Base-by-base conservation (phyloP, 176 grass and related monocot genomes). In the Chrysopogon serrulatus region DNA sequence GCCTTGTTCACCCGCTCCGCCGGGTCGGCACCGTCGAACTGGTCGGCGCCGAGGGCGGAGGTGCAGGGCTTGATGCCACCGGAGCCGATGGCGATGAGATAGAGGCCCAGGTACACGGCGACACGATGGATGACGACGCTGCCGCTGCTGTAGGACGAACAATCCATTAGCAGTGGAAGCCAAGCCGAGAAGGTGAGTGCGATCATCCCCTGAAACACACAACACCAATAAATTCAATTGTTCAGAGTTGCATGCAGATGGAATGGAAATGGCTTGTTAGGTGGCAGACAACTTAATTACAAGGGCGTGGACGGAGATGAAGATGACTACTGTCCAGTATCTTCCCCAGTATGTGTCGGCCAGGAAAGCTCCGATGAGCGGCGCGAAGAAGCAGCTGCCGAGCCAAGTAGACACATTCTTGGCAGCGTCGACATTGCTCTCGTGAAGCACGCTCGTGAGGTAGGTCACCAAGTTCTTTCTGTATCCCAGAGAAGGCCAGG, bases 1-100 rank as follows among this genome's bases (percentile, higher is more conserved):
- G 9, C 28, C 49, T 57, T 76, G 31, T 10, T 36, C 1, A 26
- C 32, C 49, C 32, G 13, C 49, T 54, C 73, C 48, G 7, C 73
- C 7, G 82, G 69, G 54, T 85, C 82, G 53, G 68, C 56, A 21
- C 47, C 79, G 33, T 87, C 79, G 62, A 87, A 87, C n/a, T 83
- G 86, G 30, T 87, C 87, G 16, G 87, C 82, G 18, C 87, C 87
- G 24, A 89, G 74, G 14, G 82, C 63, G 17, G 87, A 84, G 27
- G 84, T 62, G 78, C 87, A 89, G 54, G 87, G 87, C 74, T 85
- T 89, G 48, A 89, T 85, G 37, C 87, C 87, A 47, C 87, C 87
- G 1, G 16, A 32, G 18, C 49, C 73, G 6, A 76, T 19, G 10
- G 73, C 73, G 0, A 39, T 21, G 3, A 76, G 48, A 32, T 57